Evolutionary conservation across 2,329 filamentous ascomycete species (phyloP).

Genomic region (Pseudocercospora musae): DNA sequence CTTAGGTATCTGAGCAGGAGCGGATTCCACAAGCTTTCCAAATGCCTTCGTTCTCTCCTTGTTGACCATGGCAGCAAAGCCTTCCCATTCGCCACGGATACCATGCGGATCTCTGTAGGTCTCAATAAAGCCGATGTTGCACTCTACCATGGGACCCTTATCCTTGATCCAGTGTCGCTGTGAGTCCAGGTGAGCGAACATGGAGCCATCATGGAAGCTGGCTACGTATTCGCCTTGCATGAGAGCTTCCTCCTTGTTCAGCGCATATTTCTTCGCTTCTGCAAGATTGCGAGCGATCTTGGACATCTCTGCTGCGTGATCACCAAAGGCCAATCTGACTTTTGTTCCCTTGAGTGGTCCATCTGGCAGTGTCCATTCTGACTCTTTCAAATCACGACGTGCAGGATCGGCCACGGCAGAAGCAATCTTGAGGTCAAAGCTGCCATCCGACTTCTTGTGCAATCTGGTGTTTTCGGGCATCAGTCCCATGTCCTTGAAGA

Average conservation of each 20-base stretch:
- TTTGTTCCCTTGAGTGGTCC: conserved; percentile 45
- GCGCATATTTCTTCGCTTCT: conserved; percentile 47
- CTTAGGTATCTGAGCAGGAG: conserved; percentile 79
- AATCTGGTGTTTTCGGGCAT: conserved; percentile 52
- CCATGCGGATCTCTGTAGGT: conserved; percentile 55
- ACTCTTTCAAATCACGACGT: conserved; percentile 42
- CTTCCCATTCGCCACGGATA: conserved; percentile 52
- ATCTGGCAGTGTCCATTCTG: conserved; percentile 43
- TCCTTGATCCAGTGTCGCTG: conserved; percentile 55
- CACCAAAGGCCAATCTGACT: conserved; percentile 45
- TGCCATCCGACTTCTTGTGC: conserved; percentile 42
- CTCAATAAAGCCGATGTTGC: conserved; percentile 54
- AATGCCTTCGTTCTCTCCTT: conserved; percentile 87
- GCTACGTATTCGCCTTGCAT: conserved; percentile 50
- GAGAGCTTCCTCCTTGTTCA: conserved; percentile 43
- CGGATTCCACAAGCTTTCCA: conserved; percentile 75
- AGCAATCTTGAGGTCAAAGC: conserved; percentile 49
- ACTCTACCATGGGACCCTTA: conserved; percentile 51
- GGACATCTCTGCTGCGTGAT: conserved; percentile 46
- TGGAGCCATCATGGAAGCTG: conserved; percentile 49
- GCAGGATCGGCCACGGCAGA: conserved; percentile 43
- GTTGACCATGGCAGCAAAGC: conserved; percentile 66
- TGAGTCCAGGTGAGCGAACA: conserved; percentile 50
- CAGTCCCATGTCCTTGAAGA: conserved; percentile 46
- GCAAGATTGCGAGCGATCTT: conserved; percentile 46